Base-by-base conservation (phyloP, 495 filamentous ascomycete species). In the Penicillium crystallinum region DNA sequence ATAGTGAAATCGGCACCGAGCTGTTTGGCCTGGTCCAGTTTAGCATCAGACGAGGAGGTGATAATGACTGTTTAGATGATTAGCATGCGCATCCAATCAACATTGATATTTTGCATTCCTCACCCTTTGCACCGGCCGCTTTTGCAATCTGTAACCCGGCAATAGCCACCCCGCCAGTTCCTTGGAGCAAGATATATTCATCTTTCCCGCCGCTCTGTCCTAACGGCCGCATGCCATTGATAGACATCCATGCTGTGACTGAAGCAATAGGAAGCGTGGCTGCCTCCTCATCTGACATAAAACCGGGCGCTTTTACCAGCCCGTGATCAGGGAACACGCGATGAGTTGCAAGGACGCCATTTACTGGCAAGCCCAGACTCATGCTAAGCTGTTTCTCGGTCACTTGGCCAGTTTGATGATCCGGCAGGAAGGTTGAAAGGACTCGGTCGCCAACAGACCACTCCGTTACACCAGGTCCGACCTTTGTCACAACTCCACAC, bases 141-240 rank as follows among this genome's bases (percentile, higher is more conserved):
- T 90, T 91, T 17, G 85, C 89, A 60, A 92, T 92, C 74, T 86
- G 85, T 47, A 92, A 59, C 12, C 81, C 87, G 51, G 90, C 87
- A 27, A 91, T 77, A 33, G 80, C 81, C 19, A 95, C 89, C 41
- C 89, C 89, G 1, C 89, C 89, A 0, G 87, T 91, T 1, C 89
- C 89, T 58, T 91, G 87, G 7, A 86, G 81, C 19, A 95, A 67
- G 1, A 95, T 80, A 40, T 68, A 77, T 41, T 92, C 77, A 0
- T 84, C 88, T 58, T 76, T 76, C 0, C 74, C 75, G 19, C 90
- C 77, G 9, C 80, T 85, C 57, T 76, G 79, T 0, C 72, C 73
- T n/a, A 77, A 53, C 2, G 77, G 74, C 9, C 72, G 53, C 42
- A 89, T 65, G 0, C 88, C 88, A 60, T 87, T 92, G 14, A 95